phyloP scores from a whole-genome alignment of 495 filamentous ascomycete genomes.

The Hypoxylon fragiforme region DNA sequence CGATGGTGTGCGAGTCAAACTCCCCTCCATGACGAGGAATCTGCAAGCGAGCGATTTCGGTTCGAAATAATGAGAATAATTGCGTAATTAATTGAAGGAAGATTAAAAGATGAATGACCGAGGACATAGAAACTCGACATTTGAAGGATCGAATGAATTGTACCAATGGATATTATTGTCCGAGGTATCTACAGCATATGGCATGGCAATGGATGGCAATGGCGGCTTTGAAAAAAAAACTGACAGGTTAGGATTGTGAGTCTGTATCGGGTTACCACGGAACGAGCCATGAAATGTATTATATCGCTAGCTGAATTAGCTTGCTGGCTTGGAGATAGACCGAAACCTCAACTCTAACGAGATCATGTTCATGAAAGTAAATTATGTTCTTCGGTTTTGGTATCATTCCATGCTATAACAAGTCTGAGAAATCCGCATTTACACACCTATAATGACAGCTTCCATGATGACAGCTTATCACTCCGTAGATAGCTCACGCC shows the following conservation, averaged over 20 bases:
- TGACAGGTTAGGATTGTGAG: no score
- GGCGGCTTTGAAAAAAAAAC: conserved; percentile 10
- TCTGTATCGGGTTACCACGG: not conserved
- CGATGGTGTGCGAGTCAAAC: conserved; percentile 78
- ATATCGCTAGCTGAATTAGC: conserved; percentile 17
- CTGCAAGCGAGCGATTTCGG: conserved; percentile 92
- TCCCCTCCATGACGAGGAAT: conserved; percentile 94
- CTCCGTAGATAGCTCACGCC: no score
- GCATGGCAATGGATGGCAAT: conserved; percentile 1
- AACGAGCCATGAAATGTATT: conserved; percentile 24
- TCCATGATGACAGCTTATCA: no score
- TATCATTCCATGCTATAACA: conserved; percentile 22
- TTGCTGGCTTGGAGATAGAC: conserved; percentile 17
- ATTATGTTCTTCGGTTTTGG: conserved; percentile 30
- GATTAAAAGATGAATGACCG: conserved; percentile 2
- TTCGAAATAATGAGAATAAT: conserved; percentile 47
- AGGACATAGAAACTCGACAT: no score
- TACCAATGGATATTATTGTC: conserved; percentile 20
- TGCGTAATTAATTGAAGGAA: conserved; percentile 37
- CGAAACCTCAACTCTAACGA: conserved; percentile 29
- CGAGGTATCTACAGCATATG: no score
- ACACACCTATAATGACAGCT: not conserved
- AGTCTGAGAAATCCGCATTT: not conserved
- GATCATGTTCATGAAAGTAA: conserved; percentile 31
- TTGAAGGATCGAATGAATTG: no score